Conservation (phyloP, 2,329 filamentous ascomycete genomes). For the Colletotrichum sp. region DNA sequence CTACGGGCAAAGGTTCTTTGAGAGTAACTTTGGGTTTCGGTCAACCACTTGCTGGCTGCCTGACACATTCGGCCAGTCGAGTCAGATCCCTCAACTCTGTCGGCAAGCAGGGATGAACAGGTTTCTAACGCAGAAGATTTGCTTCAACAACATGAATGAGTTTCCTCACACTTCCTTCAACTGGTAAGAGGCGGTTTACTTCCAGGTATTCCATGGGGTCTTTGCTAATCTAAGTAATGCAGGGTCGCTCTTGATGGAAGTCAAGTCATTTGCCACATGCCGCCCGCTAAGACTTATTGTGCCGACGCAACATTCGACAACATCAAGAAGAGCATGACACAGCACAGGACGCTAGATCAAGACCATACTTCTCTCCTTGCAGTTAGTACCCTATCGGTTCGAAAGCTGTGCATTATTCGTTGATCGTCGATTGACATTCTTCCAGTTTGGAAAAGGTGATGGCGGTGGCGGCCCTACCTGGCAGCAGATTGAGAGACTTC, state of each 20-base stretch:
- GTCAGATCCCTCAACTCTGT: conserved; percentile 70
- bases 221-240: no score
- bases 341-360: conserved; percentile 72
- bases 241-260: conserved; percentile 67
- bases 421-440: neutral
- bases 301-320: conserved; percentile 70
- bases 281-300: conserved; percentile 70
- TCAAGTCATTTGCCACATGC: conserved; percentile 74
- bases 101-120: conserved; percentile 70
- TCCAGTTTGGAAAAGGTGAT: conserved; percentile 67
- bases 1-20: conserved; percentile 71
- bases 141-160: conserved; percentile 77
- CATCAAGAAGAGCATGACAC: conserved; percentile 65
- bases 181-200: conserved; percentile 42
- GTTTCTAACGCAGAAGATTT: conserved; percentile 74
- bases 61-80: conserved; percentile 73
- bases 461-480: conserved; percentile 72
- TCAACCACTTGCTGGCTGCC: conserved; percentile 72
- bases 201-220: no score
- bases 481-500: conserved; percentile 70
- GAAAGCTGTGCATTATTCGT: neutral
- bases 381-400: conserved; percentile 36
- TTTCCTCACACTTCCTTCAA: conserved; percentile 76
- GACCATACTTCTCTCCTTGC: conserved; percentile 66
- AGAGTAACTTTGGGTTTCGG: conserved; percentile 68